A percentile compares a stretch with the other conserved stretches of the same genome.
These are phyloP conservation scores for Orbilia ellipsospora DNA, from an alignment of 2,329 filamentous ascomycete species.

Conservation along the genomic window DNA sequence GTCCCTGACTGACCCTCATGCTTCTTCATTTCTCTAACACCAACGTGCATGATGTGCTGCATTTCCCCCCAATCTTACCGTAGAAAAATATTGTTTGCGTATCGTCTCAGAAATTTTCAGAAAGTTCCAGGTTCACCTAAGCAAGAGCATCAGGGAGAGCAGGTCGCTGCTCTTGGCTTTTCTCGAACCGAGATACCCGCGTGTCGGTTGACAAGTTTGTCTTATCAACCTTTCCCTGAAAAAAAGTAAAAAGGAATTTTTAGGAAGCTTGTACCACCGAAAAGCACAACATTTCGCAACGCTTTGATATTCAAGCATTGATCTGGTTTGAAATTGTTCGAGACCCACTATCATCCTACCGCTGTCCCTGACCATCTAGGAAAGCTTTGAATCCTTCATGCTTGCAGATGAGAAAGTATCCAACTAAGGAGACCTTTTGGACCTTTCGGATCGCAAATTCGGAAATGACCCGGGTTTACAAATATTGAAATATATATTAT, in stretches of 20 bases:
- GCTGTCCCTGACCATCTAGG: too few species aligned
- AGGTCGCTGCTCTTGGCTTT: neutral
- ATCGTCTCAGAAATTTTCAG: constrained; percentile 18
- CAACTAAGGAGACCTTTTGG: too few species aligned
- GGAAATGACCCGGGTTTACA: constrained; percentile 10
- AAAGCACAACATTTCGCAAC: constrained; percentile 51
- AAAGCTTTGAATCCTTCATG: neutral
- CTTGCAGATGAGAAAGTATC: neutral
- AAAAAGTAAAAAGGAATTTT: constrained; percentile 4
- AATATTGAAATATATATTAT: too few species aligned
- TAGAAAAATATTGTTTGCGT: neutral
- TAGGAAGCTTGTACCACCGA: constrained; percentile 38
- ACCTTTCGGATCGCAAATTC: constrained; percentile 25
- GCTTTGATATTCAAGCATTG: constrained; percentile 14
- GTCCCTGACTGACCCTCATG: constrained; percentile 36
- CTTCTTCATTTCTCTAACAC: constrained; percentile 38
- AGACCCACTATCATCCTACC: constrained; percentile 10
- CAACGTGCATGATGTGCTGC: constrained; percentile 24
- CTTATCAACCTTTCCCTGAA: constrained; percentile 40
- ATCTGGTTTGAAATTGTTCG: constrained; percentile 7
- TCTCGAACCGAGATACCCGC: constrained; percentile 42
- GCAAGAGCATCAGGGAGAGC: too few species aligned
- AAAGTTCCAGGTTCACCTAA: constrained; percentile 18
- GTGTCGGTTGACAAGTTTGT: constrained; percentile 36
- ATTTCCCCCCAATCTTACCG: constrained; percentile 9